Base-by-base conservation (phyloP, 2,329 filamentous ascomycete genomes). In the Claviceps africana region DNA sequence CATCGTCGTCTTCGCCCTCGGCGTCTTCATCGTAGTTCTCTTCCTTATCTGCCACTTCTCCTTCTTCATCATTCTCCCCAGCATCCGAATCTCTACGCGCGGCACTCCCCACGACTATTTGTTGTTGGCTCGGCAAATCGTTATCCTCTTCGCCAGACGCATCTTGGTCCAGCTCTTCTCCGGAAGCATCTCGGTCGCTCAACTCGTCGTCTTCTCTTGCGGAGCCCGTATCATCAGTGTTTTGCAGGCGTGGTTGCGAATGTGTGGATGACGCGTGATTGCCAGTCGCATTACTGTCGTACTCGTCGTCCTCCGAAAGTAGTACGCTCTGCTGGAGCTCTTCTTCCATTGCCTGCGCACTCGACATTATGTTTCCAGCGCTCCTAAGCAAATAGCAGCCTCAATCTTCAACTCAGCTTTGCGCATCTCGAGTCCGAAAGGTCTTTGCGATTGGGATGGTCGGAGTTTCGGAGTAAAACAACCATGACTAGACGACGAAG, bases 241-340 rank as follows among this genome's bases (percentile, higher is more conserved):
- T 39, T 53, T 57, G 40, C 51, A 55, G 45, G 13, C 6, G 19
- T 15, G 30, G 30, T 17, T 9, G 30, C 15, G 53, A 50, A 9
- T 17, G 31, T 17, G 40, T 40, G 11, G 40, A 37, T 10, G 45
- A 17, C 35, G n/a, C 30, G 39, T 55, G 44, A 9, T 30, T 33
- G 48, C 21, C 63, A 35, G 62, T 61, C 28, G 68, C 60, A n/a
- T 57, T 57, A 15, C 59, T 64, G 48, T 65, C 67, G 51, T 71
- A 72, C 37, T 72, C 71, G 48, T 69, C 70, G 52, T 72, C 73
- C 53, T 76, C 74, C 6, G 75, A 76, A 52, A 73, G 67, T 57
- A 75, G 67, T 44, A 72, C 73, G 62, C 75, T 78, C 59, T 77
- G 74, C 59, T 79, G 77, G 53, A 78, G 68, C 62, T 79, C 74